Percentiles rank a stretch among this genome's conserved stretches.
These are phyloP conservation scores for Leptographium lundbergii DNA, from an alignment of 2,329 filamentous ascomycete species.

Conservation along the genomic window DNA sequence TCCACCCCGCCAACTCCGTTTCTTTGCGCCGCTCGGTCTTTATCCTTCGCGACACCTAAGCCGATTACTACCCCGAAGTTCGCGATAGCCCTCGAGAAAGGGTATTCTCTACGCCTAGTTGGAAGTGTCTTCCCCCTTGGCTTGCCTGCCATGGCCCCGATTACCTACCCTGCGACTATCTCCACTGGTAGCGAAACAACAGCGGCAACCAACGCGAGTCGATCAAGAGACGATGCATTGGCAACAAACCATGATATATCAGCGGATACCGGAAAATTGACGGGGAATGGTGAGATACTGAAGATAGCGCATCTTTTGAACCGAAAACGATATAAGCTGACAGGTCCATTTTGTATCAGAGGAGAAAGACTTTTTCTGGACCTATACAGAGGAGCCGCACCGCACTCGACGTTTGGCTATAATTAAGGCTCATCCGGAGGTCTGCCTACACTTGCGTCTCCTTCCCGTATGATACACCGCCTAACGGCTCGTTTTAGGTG, in stretches of 20 bases:
- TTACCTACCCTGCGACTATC: background rate
- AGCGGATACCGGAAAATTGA: background rate
- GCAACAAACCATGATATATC: background rate
- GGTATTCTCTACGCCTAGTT: background rate
- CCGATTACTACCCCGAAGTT: background rate
- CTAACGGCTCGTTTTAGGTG: conserved; percentile 34
- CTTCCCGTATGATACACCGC: background rate
- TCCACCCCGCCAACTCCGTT: background rate
- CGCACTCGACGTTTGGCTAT: conserved; percentile 82
- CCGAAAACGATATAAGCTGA: background rate
- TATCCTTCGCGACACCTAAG: background rate
- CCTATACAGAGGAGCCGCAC: conserved; percentile 96
- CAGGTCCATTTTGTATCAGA: conserved; percentile 1
- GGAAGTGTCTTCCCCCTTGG: background rate
- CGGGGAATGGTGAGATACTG: background rate
- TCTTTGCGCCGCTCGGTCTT: background rate
- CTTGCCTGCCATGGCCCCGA: background rate
- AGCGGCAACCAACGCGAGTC: background rate
- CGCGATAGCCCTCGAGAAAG: background rate
- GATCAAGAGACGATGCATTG: background rate
- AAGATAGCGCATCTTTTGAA: background rate
- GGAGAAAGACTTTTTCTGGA: conserved; percentile 80
- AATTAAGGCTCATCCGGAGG: conserved; percentile 96
- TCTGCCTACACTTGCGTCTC: conserved; percentile 23
- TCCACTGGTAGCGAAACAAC: background rate